Conservation (phyloP, 129 eudicot genomes). For the Pseudognaphalium luteoalbum region DNA sequence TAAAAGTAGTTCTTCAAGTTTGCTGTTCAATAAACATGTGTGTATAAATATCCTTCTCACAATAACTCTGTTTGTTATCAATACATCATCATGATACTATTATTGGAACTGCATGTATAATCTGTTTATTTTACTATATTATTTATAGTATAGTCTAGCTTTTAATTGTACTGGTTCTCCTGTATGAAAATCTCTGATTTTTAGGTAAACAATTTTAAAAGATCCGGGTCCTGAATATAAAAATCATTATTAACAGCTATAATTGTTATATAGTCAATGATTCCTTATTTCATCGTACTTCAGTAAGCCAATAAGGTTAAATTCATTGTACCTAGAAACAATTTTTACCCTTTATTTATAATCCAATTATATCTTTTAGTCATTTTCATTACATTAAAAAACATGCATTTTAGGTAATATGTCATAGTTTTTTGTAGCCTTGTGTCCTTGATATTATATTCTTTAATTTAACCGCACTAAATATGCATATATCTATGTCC, state of each 20-base stretch:
- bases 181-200: not conserved
- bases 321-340: conserved; percentile 3
- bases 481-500: not conserved
- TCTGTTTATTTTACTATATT: not conserved
- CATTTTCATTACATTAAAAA: too few species aligned
- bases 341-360: not conserved
- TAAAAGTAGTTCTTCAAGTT: too few species aligned
- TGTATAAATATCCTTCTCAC: too few species aligned
- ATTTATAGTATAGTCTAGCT: too few species aligned
- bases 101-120: not conserved
- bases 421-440: not conserved
- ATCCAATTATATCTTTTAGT: too few species aligned
- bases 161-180: too few species aligned
- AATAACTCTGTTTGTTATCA: not conserved
- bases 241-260: not conserved
- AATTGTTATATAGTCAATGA: not conserved
- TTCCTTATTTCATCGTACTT: not conserved
- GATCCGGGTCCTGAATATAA: not conserved
- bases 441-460: not conserved
- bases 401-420: not conserved
- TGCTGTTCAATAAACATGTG: too few species aligned
- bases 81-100: not conserved
- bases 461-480: not conserved
- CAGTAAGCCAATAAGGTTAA: not conserved
- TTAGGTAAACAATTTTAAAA: not conserved